These are phyloP conservation scores for Agaricus subrufescens DNA, from an alignment of 768 basidiomycete genomes.

Conservation along the genomic window DNA sequence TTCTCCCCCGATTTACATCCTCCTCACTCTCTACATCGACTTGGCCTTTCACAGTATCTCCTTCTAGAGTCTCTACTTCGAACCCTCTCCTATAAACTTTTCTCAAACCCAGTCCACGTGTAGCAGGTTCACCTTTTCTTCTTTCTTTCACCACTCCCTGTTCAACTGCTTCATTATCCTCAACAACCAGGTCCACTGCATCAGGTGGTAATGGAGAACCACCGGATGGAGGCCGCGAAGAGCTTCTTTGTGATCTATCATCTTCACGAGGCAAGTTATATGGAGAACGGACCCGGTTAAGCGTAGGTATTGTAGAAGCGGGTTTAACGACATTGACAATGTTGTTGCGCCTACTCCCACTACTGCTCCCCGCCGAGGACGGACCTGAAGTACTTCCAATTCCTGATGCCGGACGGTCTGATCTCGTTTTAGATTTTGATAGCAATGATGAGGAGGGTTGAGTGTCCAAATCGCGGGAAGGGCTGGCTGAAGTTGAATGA, in stretches of 20 bases:
- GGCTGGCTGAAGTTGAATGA: neutral
- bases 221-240: constrained; percentile 19
- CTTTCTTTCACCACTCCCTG: constrained; percentile 50
- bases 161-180: constrained; percentile 53
- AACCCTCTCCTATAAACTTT: constrained; percentile 53
- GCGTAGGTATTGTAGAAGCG: too few relatives aligned
- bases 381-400: constrained; percentile 12
- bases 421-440: constrained; percentile 3
- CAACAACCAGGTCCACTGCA: constrained; percentile 87
- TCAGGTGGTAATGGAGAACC: constrained; percentile 49
- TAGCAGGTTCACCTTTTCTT: constrained; percentile 57
- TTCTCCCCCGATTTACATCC: constrained; percentile 22
- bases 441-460: constrained; percentile 11
- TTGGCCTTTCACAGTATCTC: constrained; percentile 28
- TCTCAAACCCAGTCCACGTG: constrained; percentile 34
- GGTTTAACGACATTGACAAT: too few relatives aligned
- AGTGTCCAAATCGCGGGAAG: neutral
- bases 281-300: constrained; percentile 23
- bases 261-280: constrained; percentile 21
- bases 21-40: constrained; percentile 27
- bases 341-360: neutral
- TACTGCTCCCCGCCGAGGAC: constrained; percentile 23
- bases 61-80: constrained; percentile 31
- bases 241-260: constrained; percentile 11
- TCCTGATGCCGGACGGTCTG: neutral